Conservation (phyloP, 352 stramenopile species). For the Globisporangium spinosum region DNA sequence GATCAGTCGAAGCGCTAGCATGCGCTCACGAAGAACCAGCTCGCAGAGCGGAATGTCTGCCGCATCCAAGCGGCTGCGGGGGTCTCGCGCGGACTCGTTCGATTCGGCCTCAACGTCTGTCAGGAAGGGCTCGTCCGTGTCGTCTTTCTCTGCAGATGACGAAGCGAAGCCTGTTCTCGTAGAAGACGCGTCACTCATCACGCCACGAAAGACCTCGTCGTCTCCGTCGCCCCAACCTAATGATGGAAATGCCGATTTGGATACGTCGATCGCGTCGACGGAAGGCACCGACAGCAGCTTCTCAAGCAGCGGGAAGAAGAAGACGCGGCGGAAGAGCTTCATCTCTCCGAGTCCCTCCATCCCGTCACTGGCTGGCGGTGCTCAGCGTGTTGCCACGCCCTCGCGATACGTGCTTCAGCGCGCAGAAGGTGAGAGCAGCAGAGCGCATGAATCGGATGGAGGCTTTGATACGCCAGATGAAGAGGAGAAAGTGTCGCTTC, state of each 20-base stretch:
- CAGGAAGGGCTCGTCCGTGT: not conserved
- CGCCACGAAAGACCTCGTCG: constrained; percentile 8
- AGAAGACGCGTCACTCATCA: constrained; percentile 6
- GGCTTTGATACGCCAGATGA: constrained; percentile 11
- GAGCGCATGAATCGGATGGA: constrained; percentile 16
- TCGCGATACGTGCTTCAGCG: constrained; percentile 15
- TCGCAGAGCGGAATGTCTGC: not conserved
- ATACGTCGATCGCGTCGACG: not conserved
- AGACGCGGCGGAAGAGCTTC: constrained; percentile 43
- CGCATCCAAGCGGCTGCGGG: not conserved
- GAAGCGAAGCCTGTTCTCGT: not conserved
- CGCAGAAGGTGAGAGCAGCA: not conserved
- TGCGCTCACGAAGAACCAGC: not conserved
- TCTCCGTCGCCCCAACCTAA: not conserved
- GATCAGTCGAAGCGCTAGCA: not conserved
- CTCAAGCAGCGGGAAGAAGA: constrained; percentile 27
- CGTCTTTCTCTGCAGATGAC: constrained; percentile 9
- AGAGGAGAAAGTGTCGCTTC: constrained; percentile 12
- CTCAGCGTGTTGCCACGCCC: constrained; percentile 57
- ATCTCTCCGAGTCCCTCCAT: constrained; percentile 44
- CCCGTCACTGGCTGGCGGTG: constrained; percentile 47
- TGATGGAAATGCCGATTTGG: not conserved
- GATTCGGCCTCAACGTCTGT: not conserved
- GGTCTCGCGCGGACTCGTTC: not conserved
- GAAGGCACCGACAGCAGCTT: constrained; percentile 11